Conservation (phyloP, 306 rosid species). For the Arachis stenosperma region DNA sequence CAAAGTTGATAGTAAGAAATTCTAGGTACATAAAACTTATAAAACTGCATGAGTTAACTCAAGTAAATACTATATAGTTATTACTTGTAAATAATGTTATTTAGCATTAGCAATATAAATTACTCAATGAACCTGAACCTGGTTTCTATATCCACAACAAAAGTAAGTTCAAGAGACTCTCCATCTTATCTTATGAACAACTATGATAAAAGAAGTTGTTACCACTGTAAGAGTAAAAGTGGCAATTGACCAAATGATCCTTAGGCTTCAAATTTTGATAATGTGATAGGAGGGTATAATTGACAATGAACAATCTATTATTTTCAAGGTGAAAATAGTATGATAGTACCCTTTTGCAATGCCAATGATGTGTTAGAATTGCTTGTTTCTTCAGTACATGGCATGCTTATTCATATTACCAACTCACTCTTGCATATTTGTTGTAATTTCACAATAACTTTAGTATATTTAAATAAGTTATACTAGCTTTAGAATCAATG, state of each 20-base stretch:
- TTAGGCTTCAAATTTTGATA: not conserved
- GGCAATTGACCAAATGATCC: constrained; percentile 20
- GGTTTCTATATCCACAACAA: not conserved
- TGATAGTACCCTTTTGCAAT: not conserved
- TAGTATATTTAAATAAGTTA: not conserved
- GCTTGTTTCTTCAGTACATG: constrained; percentile 4
- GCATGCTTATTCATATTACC: constrained; percentile 14
- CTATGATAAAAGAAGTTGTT: not conserved
- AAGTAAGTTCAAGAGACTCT: not conserved
- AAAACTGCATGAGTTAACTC: not conserved
- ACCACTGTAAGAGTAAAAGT: not conserved
- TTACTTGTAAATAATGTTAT: not conserved
- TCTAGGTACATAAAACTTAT: not conserved
- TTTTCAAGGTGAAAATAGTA: constrained; percentile 6
- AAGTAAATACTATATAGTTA: not conserved
- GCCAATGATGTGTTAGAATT: constrained; percentile 1
- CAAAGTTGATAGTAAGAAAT: not conserved
- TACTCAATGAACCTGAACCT: not conserved
- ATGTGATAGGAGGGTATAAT: not conserved
- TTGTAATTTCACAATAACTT: not conserved
- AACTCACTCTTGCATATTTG: not conserved
- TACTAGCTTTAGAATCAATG: not conserved
- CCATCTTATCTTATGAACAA: not conserved
- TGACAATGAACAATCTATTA: not conserved
- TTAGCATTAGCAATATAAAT: not conserved